Conservation (phyloP, 768 basidiomycete genomes). For the Candolleomyces aberdarensis region DNA sequence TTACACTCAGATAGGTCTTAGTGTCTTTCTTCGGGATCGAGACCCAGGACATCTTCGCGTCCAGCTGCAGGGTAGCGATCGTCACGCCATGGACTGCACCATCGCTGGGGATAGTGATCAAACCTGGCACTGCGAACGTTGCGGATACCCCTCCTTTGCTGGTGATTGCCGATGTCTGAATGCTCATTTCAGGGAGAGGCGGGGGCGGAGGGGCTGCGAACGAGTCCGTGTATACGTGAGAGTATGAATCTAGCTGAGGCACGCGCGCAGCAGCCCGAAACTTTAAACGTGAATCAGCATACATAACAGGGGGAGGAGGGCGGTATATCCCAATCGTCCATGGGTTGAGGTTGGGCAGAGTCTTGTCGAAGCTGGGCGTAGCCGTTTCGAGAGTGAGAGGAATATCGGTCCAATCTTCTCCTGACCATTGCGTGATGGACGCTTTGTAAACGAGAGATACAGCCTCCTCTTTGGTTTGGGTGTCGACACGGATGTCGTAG, state of each 20-base stretch:
- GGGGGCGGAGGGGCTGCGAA: neutral
- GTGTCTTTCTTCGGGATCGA: conserved; percentile 35
- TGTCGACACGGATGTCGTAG: conserved; percentile 42
- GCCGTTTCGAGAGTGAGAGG: conserved; percentile 42
- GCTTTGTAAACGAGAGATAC: conserved; percentile 40
- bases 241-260: too few relatives aligned
- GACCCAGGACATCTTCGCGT: conserved; percentile 39
- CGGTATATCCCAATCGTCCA: conserved; percentile 32
- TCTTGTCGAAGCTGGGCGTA: conserved; percentile 37
- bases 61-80: conserved; percentile 30
- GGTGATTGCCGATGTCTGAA: conserved; percentile 2
- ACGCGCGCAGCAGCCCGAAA: too few relatives aligned
- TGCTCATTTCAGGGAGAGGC: neutral
- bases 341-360: conserved; percentile 31
- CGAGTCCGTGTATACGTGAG: too few relatives aligned
- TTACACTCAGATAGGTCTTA: conserved; percentile 35
- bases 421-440: conserved; percentile 37
- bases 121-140: conserved; percentile 39
- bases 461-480: conserved; percentile 33
- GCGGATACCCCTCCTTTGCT: conserved; percentile 34
- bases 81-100: conserved; percentile 36
- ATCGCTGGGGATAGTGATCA: conserved; percentile 39
- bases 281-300: too few relatives aligned
- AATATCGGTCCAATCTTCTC: conserved; percentile 44
- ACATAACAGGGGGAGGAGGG: neutral